Evolutionary conservation across 2,329 filamentous ascomycete genomes (phyloP), one percentile per base, ranked within the genome.

Genomic region (Aspergillus uvarum): DNA sequence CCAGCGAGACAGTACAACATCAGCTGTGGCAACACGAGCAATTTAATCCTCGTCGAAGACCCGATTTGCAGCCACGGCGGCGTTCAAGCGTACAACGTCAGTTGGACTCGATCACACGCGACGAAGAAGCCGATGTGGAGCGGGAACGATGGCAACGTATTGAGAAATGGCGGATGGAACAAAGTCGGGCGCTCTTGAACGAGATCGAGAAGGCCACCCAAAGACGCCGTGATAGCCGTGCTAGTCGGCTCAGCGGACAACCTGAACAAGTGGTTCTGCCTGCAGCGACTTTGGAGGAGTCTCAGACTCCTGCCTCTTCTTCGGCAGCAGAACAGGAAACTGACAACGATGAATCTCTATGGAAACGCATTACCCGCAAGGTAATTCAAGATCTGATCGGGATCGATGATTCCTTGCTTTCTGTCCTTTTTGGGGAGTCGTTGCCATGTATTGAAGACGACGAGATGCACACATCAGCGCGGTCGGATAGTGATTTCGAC

Each of bases 371-470:
- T 53, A 96, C 94, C 2, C 86, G 90, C 59, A 91, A 88, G 68
- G 89, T 98, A 29, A 92, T 99, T 67, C 86, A 88, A 55, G 92
- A 97, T 71, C 79, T 99, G 48, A 90, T 98, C 72, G 94, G 94
- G 8, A 90, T 99, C 58, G 93, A 98, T 68, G 92, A 97, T 64
- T 85, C 86, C 53, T 81, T 95, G 21, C 83, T 99, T 8, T 90
- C 90, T 0, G 87, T 97, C 53, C 87, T 99, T 8, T 89, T 98
- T 58, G 95, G 95, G 12, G 92, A 97, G 73, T 80, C 85, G 2
- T 77, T 96, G 24, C 87, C 88, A 2, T 71, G 77, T 47, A 78
- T 79, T 51, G 63, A 70, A 44, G 67, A 69, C 21, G 68, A 70
- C 58, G 67, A 60, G 47, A 56, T 65, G 50, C 47, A 38, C 3